Conservation (phyloP, 495 filamentous ascomycete species). For the Mycothermus thermophilus region DNA sequence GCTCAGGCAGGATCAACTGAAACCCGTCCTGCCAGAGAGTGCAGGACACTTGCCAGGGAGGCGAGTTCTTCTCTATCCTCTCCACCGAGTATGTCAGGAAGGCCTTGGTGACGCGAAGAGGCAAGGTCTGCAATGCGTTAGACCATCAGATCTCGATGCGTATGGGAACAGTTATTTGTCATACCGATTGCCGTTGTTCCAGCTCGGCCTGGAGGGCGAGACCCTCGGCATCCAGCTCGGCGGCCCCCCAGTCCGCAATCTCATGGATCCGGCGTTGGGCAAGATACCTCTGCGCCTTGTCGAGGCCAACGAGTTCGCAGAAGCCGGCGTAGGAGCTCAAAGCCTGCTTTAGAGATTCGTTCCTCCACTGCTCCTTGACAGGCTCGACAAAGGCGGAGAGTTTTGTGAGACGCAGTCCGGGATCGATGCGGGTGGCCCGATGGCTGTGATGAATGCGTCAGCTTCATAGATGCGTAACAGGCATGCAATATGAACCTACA, state of each 20-base stretch:
- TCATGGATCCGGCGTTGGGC: conserved; percentile 55
- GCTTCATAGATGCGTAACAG: not conserved
- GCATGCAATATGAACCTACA: conserved; percentile 34
- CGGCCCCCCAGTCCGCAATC: conserved; percentile 69
- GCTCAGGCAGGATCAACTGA: conserved; percentile 67
- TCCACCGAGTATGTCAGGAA: conserved; percentile 84
- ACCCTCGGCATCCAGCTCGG: conserved; percentile 63
- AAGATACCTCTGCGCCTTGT: conserved; percentile 68
- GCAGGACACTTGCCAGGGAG: conserved; percentile 55
- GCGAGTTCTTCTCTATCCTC: conserved; percentile 56
- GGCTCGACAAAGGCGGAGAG: conserved; percentile 63
- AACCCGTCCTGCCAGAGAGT: conserved; percentile 72
- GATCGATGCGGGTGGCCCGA: conserved; percentile 63
- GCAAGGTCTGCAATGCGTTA: conserved; percentile 41
- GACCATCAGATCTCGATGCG: conserved; percentile 3
- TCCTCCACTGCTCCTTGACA: conserved; percentile 68
- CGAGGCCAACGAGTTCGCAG: conserved; percentile 62
- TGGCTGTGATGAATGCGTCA: conserved; percentile 39
- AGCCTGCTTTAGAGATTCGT: conserved; percentile 49
- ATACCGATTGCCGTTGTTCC: conserved; percentile 55
- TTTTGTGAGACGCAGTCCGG: conserved; percentile 44
- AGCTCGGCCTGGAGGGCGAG: conserved; percentile 63
- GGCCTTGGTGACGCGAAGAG: conserved; percentile 74
- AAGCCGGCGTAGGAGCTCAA: conserved; percentile 67
- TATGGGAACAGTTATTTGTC: conserved; percentile 2